Evolutionary conservation across 2,329 filamentous ascomycete genomes (phyloP).

Genomic region (Gnomoniopsis sp.): DNA sequence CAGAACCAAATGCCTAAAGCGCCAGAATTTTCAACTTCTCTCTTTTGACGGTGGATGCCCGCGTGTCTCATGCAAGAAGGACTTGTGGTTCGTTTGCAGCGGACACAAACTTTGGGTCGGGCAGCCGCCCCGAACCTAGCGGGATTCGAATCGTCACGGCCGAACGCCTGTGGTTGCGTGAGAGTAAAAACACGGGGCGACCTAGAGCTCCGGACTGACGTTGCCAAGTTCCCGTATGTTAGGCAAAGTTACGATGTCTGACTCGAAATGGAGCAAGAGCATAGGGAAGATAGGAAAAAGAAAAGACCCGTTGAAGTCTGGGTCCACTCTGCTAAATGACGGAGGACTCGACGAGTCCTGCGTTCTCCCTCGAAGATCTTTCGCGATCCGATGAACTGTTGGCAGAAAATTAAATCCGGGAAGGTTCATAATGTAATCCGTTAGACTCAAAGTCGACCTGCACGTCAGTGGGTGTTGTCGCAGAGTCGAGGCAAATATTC

Average conservation of each 20-base stretch:
- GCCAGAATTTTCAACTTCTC: neutral
- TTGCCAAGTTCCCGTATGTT: neutral
- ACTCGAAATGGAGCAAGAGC: neutral
- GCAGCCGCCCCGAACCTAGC: slow-evolving; percentile 11
- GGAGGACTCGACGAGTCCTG: neutral
- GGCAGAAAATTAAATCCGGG: too few relatives aligned
- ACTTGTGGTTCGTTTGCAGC: slow-evolving; percentile 7
- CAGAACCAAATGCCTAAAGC: too few relatives aligned
- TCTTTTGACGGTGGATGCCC: neutral
- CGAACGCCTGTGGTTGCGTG: neutral
- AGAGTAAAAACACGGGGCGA: neutral
- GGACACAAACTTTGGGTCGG: slow-evolving; percentile 3
- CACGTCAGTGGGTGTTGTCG: too few relatives aligned
- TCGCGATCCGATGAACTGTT: neutral
- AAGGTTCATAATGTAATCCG: too few relatives aligned
- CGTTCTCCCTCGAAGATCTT: neutral
- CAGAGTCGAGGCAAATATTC: too few relatives aligned
- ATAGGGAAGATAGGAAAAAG: too few relatives aligned
- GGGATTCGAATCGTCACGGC: neutral
- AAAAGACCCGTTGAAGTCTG: neutral
- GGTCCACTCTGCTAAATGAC: neutral
- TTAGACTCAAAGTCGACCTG: too few relatives aligned
- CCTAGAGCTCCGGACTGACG: neutral
- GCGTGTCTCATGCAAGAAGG: too few relatives aligned
- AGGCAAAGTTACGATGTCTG: neutral